Evolutionary conservation across 495 filamentous ascomycete species (phyloP).

Genomic region (Penicillium dipodomyicola): DNA sequence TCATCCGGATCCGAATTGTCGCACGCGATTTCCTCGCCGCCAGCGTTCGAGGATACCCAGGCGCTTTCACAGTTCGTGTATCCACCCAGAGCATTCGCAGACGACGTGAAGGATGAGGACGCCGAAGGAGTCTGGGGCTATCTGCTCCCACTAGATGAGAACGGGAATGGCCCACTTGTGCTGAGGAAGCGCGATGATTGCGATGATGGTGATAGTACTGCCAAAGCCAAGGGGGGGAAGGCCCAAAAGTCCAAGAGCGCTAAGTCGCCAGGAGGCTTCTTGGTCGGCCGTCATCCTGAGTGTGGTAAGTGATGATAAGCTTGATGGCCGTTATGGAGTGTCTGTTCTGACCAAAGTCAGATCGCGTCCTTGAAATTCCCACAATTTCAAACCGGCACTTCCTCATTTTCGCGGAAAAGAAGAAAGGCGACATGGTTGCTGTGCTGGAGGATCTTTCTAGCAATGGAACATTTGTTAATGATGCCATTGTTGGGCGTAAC

Average conservation of each 20-base stretch:
- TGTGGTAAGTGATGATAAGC: conserved; percentile 63
- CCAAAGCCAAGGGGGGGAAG: conserved; percentile 39
- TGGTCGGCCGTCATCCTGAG: conserved; percentile 90
- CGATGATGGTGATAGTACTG: conserved; percentile 42
- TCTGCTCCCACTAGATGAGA: conserved; percentile 72
- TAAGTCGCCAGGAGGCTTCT: conserved; percentile 74
- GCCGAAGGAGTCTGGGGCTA: conserved; percentile 96
- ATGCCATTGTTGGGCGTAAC: conserved; percentile 86
- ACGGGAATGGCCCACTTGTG: conserved; percentile 67
- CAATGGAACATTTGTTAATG: conserved; percentile 96
- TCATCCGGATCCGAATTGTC: conserved; percentile 57
- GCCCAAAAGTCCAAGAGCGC: conserved; percentile 36
- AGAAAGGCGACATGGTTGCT: conserved; percentile 72
- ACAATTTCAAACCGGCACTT: conserved; percentile 97
- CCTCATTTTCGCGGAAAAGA: conserved; percentile 83
- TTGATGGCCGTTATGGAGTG: not conserved
- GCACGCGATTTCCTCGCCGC: conserved; percentile 67
- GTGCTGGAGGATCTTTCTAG: conserved; percentile 90
- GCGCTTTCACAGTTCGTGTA: conserved; percentile 75
- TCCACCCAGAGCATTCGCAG: conserved; percentile 68
- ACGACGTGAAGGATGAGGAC: conserved; percentile 75
- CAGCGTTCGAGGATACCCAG: conserved; percentile 55
- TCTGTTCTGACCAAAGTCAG: conserved; percentile 44
- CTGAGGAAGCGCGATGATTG: conserved; percentile 67
- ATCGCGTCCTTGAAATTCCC: conserved; percentile 72